A percentile compares a stretch with the other conserved stretches of the same genome.
These are phyloP conservation scores for Sarocladium strictum DNA, from an alignment of 2,329 filamentous ascomycete species.

Conservation along the genomic window DNA sequence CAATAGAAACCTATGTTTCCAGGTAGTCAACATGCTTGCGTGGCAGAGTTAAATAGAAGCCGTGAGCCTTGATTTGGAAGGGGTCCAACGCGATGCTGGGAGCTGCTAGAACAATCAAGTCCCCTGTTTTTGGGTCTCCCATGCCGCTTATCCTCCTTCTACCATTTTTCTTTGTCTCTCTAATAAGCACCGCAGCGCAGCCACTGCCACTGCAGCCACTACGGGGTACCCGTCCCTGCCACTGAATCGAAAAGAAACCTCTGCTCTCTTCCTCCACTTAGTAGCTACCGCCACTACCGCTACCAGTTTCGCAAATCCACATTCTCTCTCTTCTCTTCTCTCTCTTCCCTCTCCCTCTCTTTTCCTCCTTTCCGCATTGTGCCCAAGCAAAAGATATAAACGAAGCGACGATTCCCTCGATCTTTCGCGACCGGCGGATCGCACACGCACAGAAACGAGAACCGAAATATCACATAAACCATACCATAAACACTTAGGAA, in stretches of 20 bases:
- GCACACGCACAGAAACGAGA: background rate
- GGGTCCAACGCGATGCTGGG: too few species aligned
- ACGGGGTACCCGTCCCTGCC: too few species aligned
- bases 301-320: slow-evolving; percentile 6
- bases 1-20: too few species aligned
- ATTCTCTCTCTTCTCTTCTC: background rate
- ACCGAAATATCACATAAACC: background rate
- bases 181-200: too few species aligned
- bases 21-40: too few species aligned
- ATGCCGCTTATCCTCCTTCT: background rate
- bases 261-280: too few species aligned
- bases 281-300: background rate
- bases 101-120: too few species aligned
- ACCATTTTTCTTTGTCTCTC: too few species aligned
- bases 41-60: background rate
- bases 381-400: background rate
- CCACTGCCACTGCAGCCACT: too few species aligned
- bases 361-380: slow-evolving; percentile 4
- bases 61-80: too few species aligned
- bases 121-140: background rate
- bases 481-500: slow-evolving; percentile 1
- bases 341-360: slow-evolving; percentile 9
- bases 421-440: background rate
- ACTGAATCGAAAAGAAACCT: too few species aligned
- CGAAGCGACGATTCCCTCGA: background rate